phyloP scores from a whole-genome alignment of 257 asterid genomes.

The Forsythia suspensa region DNA sequence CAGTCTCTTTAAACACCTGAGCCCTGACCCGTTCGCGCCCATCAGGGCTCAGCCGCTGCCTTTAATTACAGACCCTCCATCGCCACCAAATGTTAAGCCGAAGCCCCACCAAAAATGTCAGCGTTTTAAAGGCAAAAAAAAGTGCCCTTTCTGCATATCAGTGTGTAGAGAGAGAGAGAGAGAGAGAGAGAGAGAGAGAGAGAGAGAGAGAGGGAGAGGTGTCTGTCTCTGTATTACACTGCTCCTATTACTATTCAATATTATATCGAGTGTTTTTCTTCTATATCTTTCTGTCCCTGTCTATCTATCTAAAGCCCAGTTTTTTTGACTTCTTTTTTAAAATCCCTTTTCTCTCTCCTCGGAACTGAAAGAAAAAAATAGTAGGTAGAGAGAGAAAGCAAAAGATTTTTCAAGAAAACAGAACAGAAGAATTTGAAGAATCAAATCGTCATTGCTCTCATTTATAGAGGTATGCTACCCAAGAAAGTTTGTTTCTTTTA shows the following conservation, averaged over 20 bases:
- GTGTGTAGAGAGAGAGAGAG: neutral
- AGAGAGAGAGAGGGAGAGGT: too few species aligned
- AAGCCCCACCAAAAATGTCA: neutral
- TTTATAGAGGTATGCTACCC: neutral
- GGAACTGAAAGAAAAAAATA: neutral
- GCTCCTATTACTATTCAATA: too few species aligned
- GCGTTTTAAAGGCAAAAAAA: neutral
- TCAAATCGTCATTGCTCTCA: conserved; percentile 6
- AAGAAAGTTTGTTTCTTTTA: neutral
- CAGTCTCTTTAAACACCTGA: neutral
- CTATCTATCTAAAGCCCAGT: conserved; percentile 16
- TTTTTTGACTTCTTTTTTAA: neutral
- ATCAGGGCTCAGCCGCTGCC: neutral
- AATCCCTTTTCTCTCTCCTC: conserved; percentile 9
- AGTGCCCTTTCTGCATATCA: neutral
- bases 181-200: too few species aligned
- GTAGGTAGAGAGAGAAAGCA: neutral
- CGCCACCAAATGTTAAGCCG: neutral
- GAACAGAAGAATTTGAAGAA: neutral
- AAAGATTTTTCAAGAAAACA: neutral
- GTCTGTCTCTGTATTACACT: too few species aligned
- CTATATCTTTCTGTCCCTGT: neutral
- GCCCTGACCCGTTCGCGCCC: too few species aligned
- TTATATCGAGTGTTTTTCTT: too few species aligned
- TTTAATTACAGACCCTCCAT: neutral